A percentile compares a stretch with the other conserved stretches of the same genome.
phyloP scores from a whole-genome alignment of 768 basidiomycete species.

The Tricholoma matsutake region DNA sequence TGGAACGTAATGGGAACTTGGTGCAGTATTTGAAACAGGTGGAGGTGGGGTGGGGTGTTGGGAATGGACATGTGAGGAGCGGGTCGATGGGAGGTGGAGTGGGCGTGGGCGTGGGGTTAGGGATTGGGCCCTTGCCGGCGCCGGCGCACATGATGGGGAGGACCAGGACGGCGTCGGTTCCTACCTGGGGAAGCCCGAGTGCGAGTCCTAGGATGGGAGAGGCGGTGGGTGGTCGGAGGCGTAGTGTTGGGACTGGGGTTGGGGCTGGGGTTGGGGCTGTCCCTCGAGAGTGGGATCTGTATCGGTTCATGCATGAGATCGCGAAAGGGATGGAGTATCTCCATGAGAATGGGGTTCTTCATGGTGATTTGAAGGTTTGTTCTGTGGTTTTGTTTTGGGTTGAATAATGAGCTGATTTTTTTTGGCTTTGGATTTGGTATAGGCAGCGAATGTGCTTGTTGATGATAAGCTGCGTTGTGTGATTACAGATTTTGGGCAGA shows the following conservation, averaged over 20 bases:
- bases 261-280: conserved; percentile 3
- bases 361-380: conserved; percentile 78
- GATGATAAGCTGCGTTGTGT: conserved; percentile 65
- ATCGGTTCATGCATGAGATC: conserved; percentile 69
- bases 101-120: not conserved
- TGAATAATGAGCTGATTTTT: not conserved
- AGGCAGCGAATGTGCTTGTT: conserved; percentile 79
- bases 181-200: not conserved
- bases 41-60: conserved; percentile 9
- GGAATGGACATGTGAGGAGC: not conserved
- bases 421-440: not conserved
- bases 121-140: not conserved
- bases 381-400: not conserved
- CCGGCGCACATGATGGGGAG: not conserved
- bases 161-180: conserved; percentile 1
- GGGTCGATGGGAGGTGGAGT: not conserved
- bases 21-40: conserved; percentile 51
- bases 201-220: not conserved
- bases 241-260: not conserved
- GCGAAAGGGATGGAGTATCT: conserved; percentile 82
- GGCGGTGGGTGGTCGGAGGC: not conserved
- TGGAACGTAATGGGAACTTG: conserved; percentile 62
- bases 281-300: conserved; percentile 40
- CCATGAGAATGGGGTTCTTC: conserved; percentile 63
- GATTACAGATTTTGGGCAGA: conserved; percentile 82